Conservation (phyloP, 305 asterid species). For the Fraxinus sp. region DNA sequence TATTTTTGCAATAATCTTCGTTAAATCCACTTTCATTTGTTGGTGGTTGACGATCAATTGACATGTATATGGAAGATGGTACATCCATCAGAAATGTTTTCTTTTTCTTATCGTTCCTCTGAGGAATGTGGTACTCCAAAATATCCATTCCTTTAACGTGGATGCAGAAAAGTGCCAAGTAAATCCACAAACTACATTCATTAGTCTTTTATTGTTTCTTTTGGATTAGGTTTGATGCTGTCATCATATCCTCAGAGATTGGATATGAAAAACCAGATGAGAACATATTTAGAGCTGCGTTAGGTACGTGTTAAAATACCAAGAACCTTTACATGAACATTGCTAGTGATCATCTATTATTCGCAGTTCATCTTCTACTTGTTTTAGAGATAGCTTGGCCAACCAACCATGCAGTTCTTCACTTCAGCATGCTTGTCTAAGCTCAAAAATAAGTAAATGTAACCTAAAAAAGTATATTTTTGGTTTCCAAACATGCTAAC, state of each 20-base stretch:
- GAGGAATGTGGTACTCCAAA: background rate
- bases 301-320: conserved; percentile 47
- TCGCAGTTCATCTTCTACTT: background rate
- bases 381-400: background rate
- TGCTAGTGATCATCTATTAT: background rate
- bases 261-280: conserved; percentile 87
- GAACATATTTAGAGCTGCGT: conserved; percentile 72
- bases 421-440: background rate
- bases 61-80: background rate
- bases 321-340: conserved; percentile 7
- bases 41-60: background rate
- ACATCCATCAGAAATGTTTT: background rate
- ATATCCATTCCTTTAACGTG: background rate
- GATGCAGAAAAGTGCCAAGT: conserved; percentile 3
- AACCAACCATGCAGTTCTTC: background rate
- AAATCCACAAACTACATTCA: background rate
- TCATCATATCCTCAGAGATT: conserved; percentile 86
- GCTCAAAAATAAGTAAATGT: background rate
- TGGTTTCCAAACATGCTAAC: background rate
- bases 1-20: background rate
- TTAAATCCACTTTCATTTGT: background rate
- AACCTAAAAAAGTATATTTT: background rate
- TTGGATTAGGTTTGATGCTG: conserved; percentile 75
- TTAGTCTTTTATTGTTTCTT: background rate
- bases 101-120: background rate